phyloP scores from a whole-genome alignment of 805 yeast species.

The Lipomyces japonicus region DNA sequence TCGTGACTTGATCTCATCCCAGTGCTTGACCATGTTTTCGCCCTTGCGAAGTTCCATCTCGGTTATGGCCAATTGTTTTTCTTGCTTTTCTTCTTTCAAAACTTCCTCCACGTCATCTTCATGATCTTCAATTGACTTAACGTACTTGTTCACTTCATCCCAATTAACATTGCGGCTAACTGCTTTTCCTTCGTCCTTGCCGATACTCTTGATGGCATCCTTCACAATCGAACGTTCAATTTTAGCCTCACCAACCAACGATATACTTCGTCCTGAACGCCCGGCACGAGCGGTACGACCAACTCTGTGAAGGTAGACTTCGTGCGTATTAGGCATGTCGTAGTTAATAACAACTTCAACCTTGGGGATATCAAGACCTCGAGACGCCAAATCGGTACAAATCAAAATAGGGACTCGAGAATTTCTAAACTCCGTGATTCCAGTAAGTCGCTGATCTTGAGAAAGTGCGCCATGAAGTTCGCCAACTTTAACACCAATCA shows the following conservation, averaged over 20 bases:
- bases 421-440: conserved; percentile 77
- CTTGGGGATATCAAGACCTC: conserved; percentile 99
- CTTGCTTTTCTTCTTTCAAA: conserved; percentile 79
- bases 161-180: conserved; percentile 92
- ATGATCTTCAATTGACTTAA: conserved; percentile 58
- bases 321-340: conserved; percentile 93
- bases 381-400: conserved; percentile 97
- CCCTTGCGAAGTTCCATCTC: conserved; percentile 89
- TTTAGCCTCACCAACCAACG: conserved; percentile 90
- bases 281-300: conserved; percentile 99
- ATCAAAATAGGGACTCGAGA: conserved; percentile 79
- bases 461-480: conserved; percentile 81
- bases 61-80: conserved; percentile 79
- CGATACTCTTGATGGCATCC: conserved; percentile 71
- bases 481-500: conserved; percentile 83
- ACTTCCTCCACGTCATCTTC: conserved; percentile 66
- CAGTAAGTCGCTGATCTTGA: conserved; percentile 86
- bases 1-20: conserved; percentile 77
- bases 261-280: conserved; percentile 86
- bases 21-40: conserved; percentile 73
- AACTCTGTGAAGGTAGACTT: conserved; percentile 90
- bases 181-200: conserved; percentile 50
- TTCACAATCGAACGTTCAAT: conserved; percentile 87
- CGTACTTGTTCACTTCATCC: conserved; percentile 70
- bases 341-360: conserved; percentile 90